Conservation (phyloP, 1,284 basidiomycete genomes). For the Psilocybe mexicana region DNA sequence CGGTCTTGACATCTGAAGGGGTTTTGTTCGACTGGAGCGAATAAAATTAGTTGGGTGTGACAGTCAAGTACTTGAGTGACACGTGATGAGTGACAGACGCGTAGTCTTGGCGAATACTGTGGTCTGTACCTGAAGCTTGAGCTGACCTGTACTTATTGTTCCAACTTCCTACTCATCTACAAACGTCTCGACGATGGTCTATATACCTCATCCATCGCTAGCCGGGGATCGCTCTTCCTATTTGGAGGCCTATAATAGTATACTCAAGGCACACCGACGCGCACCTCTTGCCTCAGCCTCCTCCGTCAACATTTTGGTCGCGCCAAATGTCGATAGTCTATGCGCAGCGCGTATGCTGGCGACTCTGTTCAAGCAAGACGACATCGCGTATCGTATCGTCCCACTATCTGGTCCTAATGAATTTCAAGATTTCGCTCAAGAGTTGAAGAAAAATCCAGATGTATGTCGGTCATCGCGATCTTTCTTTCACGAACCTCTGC, state of each 20-base stretch:
- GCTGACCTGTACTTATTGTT: too few relatives aligned
- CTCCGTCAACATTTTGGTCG: constrained; percentile 82
- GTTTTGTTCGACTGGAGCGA: too few relatives aligned
- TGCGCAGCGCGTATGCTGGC: constrained; percentile 90
- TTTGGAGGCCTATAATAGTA: constrained; percentile 77
- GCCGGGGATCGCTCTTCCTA: constrained; percentile 67
- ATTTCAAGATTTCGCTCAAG: constrained; percentile 65
- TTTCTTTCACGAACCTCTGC: neutral
- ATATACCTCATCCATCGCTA: constrained; percentile 66
- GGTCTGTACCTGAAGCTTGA: too few relatives aligned
- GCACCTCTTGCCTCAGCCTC: constrained; percentile 76
- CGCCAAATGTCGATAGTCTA: constrained; percentile 88
- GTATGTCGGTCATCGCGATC: constrained; percentile 41
- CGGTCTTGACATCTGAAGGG: too few relatives aligned
- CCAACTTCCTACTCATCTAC: neutral
- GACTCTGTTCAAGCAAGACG: constrained; percentile 91
- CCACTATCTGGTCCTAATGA: constrained; percentile 85
- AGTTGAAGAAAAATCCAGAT: constrained; percentile 69
- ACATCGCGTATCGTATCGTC: constrained; percentile 87
- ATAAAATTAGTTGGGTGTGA: too few relatives aligned
- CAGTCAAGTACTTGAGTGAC: neutral
- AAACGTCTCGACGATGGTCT: constrained; percentile 51
- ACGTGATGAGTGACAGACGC: constrained; percentile 19
- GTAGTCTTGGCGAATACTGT: neutral
- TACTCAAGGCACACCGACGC: constrained; percentile 73